These are phyloP conservation scores for Talaromyces sp. DNA, from an alignment of 2,329 filamentous ascomycete species.

Conservation along the genomic window DNA sequence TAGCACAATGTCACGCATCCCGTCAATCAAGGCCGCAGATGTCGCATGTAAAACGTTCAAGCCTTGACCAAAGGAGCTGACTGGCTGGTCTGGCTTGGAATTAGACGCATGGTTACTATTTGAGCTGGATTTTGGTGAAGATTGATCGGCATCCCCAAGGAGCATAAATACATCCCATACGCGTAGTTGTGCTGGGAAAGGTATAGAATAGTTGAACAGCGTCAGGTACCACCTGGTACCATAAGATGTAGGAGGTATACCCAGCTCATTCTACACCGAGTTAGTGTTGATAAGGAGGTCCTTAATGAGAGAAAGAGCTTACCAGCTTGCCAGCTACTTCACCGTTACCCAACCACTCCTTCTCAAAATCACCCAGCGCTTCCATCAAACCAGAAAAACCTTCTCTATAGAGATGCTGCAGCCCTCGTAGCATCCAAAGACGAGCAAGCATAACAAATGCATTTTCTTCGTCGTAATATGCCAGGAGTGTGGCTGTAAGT, in stretches of 20 bases:
- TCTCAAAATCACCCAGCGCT: slow-evolving; percentile 79
- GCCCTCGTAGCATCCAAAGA: slow-evolving; percentile 81
- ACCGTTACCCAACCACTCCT: slow-evolving; percentile 71
- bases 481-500: slow-evolving; percentile 83
- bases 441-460: slow-evolving; percentile 96
- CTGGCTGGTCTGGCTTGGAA: background rate
- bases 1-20: slow-evolving; percentile 79
- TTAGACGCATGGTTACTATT: slow-evolving; percentile 4
- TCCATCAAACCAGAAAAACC: slow-evolving; percentile 86
- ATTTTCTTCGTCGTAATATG: slow-evolving; percentile 94
- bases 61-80: slow-evolving; percentile 55
- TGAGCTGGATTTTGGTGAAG: slow-evolving; percentile 20
- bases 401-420: slow-evolving; percentile 76
- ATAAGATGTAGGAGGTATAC: slow-evolving; percentile 85
- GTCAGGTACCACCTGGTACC: slow-evolving; percentile 97
- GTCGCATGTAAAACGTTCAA: slow-evolving; percentile 88
- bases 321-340: slow-evolving; percentile 79
- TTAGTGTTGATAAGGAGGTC: slow-evolving; percentile 14
- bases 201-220: slow-evolving; percentile 93
- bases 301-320: slow-evolving; percentile 41
- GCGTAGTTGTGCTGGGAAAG: slow-evolving; percentile 87
- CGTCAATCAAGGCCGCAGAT: slow-evolving; percentile 84
- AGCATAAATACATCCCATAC: slow-evolving; percentile 99
- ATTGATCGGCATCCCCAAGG: slow-evolving; percentile 67
- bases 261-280: slow-evolving; percentile 60